phyloP scores from a whole-genome alignment of 2,329 filamentous ascomycete genomes.

The Fusarium sp. region DNA sequence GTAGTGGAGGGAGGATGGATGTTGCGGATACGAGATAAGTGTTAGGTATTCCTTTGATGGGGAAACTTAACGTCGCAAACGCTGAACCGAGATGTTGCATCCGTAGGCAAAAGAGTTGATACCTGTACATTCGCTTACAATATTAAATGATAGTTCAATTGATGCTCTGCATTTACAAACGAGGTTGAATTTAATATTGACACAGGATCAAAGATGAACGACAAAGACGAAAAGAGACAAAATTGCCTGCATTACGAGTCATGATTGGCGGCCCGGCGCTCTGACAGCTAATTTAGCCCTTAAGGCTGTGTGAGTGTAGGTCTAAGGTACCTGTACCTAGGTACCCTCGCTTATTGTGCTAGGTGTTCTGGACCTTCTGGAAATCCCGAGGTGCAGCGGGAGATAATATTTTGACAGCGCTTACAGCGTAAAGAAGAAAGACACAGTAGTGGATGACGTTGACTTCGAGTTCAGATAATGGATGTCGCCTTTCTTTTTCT shows the following conservation, averaged over 20 bases:
- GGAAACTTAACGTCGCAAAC: neutral
- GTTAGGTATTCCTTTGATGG: conserved; percentile 5
- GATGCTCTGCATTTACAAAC: neutral
- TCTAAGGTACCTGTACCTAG: neutral
- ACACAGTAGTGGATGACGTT: neutral
- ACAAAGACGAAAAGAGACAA: neutral
- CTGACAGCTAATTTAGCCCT: conserved; percentile 14
- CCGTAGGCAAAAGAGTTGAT: neutral
- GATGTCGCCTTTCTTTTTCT: neutral
- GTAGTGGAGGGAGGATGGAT: neutral
- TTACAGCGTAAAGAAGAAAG: neutral
- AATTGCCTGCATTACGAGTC: conserved; percentile 10
- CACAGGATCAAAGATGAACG: neutral
- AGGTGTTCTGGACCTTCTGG: conserved; percentile 32
- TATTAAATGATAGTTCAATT: neutral
- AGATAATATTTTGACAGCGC: conserved; percentile 13
- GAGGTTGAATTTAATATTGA: neutral
- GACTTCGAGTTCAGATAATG: neutral
- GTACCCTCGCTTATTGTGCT: neutral
- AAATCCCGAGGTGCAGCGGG: conserved; percentile 29
- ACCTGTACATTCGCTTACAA: neutral
- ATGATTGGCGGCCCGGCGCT: conserved; percentile 12
- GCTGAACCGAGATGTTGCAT: neutral
- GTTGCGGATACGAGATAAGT: neutral
- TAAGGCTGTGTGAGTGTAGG: neutral